Evolutionary conservation across 306 rosid genomes (phyloP).

Genomic region (Fragaria ananassa): DNA sequence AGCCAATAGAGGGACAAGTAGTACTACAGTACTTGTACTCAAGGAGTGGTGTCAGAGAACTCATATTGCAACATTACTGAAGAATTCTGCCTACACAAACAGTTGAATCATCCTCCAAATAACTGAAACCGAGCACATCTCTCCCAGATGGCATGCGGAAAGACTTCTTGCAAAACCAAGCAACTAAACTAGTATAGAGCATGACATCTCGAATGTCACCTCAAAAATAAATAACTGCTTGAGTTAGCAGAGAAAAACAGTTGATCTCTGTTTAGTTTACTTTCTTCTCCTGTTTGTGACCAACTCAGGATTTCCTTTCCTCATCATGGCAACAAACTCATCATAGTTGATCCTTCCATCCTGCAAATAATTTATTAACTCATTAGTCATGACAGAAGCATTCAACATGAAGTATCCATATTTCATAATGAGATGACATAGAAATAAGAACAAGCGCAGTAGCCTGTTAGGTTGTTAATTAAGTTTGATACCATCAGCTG

Average conservation of each 20-base stretch:
- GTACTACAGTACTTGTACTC: neutral
- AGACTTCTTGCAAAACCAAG: neutral
- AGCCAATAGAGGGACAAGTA: neutral
- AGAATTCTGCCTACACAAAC: neutral
- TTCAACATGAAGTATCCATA: neutral
- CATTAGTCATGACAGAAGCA: neutral
- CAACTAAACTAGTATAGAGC: neutral
- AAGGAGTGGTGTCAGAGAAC: neutral
- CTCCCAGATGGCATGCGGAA: neutral
- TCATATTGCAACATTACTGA: neutral
- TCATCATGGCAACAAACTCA: slow-evolving; percentile 94
- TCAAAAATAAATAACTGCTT: neutral
- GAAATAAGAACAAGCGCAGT: neutral
- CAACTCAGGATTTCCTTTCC: slow-evolving; percentile 80
- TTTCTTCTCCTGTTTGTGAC: slow-evolving; percentile 56
- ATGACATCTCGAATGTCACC: neutral
- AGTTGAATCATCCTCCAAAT: slow-evolving; percentile 11
- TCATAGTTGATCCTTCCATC: slow-evolving; percentile 89
- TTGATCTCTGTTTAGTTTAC: slow-evolving; percentile 20
- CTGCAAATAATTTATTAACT: slow-evolving; percentile 41
- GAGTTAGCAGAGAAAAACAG: neutral
- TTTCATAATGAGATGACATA: neutral
- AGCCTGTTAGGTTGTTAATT: neutral
- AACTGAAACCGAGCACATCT: neutral
- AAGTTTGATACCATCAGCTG: neutral